phyloP scores from a whole-genome alignment of 805 yeast species.

The Debaryomyces tyrocola region DNA sequence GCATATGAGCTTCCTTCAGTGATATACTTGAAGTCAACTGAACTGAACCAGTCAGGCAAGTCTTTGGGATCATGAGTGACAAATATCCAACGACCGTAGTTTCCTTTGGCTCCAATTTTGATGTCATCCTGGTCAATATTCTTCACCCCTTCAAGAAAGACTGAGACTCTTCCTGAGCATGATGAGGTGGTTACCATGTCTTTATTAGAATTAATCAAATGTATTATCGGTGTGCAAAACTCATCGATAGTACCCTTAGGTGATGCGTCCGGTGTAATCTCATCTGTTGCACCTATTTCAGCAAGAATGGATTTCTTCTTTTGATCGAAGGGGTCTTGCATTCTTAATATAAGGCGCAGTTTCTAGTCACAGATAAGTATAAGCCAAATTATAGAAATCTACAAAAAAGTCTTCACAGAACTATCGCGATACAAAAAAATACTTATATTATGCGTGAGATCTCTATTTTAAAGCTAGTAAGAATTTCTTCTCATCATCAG shows the following conservation, averaged over 20 bases:
- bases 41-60: constrained; percentile 50
- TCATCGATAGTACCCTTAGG: constrained; percentile 88
- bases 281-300: constrained; percentile 49
- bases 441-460: background rate
- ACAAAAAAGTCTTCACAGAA: background rate
- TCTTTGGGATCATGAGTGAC: constrained; percentile 65
- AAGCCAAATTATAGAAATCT: too few relatives aligned
- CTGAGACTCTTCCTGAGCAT: constrained; percentile 85
- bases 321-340: constrained; percentile 62
- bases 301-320: constrained; percentile 55
- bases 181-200: constrained; percentile 86
- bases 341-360: constrained; percentile 4
- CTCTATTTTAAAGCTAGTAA: constrained; percentile 48
- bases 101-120: constrained; percentile 79
- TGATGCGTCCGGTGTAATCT: constrained; percentile 59
- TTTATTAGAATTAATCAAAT: constrained; percentile 57
- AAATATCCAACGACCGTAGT: constrained; percentile 81
- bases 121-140: constrained; percentile 11
- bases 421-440: constrained; percentile 3
- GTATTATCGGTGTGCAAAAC: constrained; percentile 69
- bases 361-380: too few relatives aligned
- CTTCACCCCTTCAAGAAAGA: constrained; percentile 75
- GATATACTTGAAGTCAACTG: constrained; percentile 18
- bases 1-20: constrained; percentile 3
- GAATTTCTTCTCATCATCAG: constrained; percentile 74